Conservation (phyloP, 2,329 filamentous ascomycete genomes). For the Ophiostoma fasciatum region DNA sequence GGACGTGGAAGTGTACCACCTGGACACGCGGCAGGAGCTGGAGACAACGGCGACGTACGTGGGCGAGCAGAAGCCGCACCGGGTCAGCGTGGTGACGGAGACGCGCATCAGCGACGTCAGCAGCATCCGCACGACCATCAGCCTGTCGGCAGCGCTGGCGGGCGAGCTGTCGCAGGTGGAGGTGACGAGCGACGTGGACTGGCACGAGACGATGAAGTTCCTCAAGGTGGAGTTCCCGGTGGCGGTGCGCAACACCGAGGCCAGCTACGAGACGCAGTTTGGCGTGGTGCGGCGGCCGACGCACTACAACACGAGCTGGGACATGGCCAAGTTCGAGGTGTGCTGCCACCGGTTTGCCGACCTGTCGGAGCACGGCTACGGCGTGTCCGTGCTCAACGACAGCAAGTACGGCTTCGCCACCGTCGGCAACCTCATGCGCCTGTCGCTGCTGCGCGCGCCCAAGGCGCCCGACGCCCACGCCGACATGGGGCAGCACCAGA, state of each 20-base stretch:
- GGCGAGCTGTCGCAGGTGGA: constrained; percentile 58
- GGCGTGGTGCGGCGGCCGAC: constrained; percentile 80
- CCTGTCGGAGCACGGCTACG: constrained; percentile 53
- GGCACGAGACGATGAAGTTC: constrained; percentile 95
- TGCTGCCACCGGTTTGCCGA: constrained; percentile 64
- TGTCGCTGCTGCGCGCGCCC: constrained; percentile 47
- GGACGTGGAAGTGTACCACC: constrained; percentile 95
- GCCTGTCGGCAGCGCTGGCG: constrained; percentile 53
- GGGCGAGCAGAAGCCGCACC: constrained; percentile 54
- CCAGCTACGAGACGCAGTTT: constrained; percentile 89
- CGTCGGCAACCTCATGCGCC: constrained; percentile 50
- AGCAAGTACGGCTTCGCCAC: constrained; percentile 58
- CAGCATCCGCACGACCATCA: constrained; percentile 76
- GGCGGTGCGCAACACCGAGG: constrained; percentile 78
- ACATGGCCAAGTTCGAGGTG: constrained; percentile 70
- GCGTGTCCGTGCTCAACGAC: constrained; percentile 55
- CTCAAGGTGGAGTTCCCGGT: constrained; percentile 98
- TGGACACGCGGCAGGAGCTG: constrained; percentile 72
- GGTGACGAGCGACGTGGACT: constrained; percentile 77
- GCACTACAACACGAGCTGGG: constrained; percentile 90
- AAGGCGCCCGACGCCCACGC: constrained; percentile 56
- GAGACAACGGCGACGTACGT: constrained; percentile 53
- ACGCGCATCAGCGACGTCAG: constrained; percentile 80
- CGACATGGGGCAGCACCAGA: constrained; percentile 51
- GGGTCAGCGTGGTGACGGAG: constrained; percentile 68